phyloP scores from a whole-genome alignment of 176 grass and related monocot species.

The Puya raimondii region DNA sequence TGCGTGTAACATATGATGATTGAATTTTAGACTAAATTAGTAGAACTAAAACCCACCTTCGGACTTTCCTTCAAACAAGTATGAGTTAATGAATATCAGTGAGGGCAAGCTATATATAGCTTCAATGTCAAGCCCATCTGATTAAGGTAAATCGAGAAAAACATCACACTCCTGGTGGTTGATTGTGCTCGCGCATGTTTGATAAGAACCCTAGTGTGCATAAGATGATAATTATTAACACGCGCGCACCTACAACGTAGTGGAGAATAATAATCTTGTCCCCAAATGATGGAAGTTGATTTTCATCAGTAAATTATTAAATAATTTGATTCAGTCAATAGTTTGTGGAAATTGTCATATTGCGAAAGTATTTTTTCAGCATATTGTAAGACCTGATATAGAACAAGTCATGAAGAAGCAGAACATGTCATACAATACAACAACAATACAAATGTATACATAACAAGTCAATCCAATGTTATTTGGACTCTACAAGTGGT shows the following conservation, averaged over 20 bases:
- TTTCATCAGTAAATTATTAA: neutral
- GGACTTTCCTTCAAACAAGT: neutral
- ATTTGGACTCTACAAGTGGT: neutral
- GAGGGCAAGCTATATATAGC: neutral
- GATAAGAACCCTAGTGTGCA: neutral
- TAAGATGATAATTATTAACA: neutral
- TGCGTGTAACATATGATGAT: neutral
- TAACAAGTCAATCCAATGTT: neutral
- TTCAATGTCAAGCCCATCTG: neutral
- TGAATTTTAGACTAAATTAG: neutral
- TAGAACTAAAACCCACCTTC: neutral
- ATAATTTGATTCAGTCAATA: neutral
- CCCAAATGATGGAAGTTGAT: neutral
- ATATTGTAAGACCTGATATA: neutral
- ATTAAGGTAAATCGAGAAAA: neutral
- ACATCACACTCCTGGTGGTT: neutral
- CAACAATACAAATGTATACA: neutral
- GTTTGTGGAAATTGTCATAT: neutral
- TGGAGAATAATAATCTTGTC: slow-evolving; percentile 1
- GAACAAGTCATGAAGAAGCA: too few relatives aligned
- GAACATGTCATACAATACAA: neutral
- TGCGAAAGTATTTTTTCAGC: neutral
- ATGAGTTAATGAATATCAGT: neutral
- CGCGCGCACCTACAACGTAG: neutral
- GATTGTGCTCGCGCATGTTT: neutral